Evolutionary conservation across 345 rosid species (phyloP).

Genomic region (Salix dunnii): DNA sequence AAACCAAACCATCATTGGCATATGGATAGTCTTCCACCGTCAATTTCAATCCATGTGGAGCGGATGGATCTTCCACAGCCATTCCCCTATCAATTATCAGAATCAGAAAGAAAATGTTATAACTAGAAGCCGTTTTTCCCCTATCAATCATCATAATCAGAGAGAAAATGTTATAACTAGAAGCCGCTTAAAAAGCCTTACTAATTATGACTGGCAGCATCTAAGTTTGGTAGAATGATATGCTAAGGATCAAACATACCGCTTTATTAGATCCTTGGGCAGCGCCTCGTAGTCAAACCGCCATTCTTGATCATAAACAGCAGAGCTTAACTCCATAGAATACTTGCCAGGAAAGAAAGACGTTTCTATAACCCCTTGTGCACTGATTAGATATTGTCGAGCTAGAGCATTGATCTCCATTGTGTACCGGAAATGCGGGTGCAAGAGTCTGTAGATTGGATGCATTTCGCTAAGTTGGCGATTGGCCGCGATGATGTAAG

Average conservation of each 20-base stretch:
- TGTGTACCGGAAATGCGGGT: slow-evolving; percentile 72
- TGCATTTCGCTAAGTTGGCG: slow-evolving; percentile 63
- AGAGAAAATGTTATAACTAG: too few relatives aligned
- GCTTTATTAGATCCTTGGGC: slow-evolving; percentile 47
- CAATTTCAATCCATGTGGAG: slow-evolving; percentile 42
- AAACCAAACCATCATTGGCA: slow-evolving; percentile 44
- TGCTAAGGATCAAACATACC: slow-evolving; percentile 17
- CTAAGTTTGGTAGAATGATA: neutral
- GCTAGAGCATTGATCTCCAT: slow-evolving; percentile 71
- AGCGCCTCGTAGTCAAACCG: slow-evolving; percentile 44
- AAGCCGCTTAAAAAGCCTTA: too few relatives aligned
- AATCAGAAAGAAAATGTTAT: neutral
- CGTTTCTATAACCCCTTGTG: slow-evolving; percentile 55
- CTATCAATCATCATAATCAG: too few relatives aligned
- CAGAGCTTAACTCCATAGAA: slow-evolving; percentile 48
- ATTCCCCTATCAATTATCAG: slow-evolving; percentile 30
- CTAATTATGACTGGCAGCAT: too few relatives aligned
- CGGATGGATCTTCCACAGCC: slow-evolving; percentile 42
- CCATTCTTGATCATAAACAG: slow-evolving; percentile 42
- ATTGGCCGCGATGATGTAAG: slow-evolving; percentile 55
- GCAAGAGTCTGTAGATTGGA: slow-evolving; percentile 50
- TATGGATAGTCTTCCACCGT: slow-evolving; percentile 47
- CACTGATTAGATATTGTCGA: slow-evolving; percentile 44
- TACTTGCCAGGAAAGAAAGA: slow-evolving; percentile 48
- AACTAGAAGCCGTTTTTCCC: too few relatives aligned